Evolutionary conservation across 768 basidiomycete species (phyloP).

Genomic region (Boletellus ananas): DNA sequence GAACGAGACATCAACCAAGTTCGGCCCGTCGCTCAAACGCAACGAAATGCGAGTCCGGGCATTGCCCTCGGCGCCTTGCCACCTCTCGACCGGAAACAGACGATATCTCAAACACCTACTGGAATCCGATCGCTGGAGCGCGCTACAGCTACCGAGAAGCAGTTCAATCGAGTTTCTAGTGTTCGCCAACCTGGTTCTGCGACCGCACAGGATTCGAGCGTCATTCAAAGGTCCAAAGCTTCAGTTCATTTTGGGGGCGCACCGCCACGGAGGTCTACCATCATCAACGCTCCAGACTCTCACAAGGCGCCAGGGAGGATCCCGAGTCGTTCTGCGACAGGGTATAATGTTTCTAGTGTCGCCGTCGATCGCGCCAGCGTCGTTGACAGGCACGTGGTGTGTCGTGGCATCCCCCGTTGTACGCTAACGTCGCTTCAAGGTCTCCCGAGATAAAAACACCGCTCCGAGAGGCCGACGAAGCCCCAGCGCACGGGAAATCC

Average conservation of each 20-base stretch:
- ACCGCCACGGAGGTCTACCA: not conserved
- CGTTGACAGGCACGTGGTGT: not conserved
- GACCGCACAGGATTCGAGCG: not conserved
- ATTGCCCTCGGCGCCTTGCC: not conserved
- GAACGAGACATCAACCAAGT: not conserved
- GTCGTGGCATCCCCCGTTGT: not conserved
- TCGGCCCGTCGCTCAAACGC: not conserved
- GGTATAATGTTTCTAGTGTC: not conserved
- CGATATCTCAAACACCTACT: not conserved
- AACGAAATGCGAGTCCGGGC: not conserved
- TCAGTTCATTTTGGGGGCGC: not conserved
- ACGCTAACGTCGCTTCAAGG: not conserved
- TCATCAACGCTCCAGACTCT: not conserved
- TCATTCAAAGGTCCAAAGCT: not conserved
- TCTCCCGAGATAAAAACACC: not conserved
- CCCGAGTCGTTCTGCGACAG: not conserved
- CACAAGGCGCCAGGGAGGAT: not conserved
- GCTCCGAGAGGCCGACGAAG: not conserved
- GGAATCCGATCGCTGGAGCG: not conserved
- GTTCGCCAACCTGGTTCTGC: not conserved
- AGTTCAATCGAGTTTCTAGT: not conserved
- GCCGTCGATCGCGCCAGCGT: not conserved
- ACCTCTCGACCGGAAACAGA: not conserved
- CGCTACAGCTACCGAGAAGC: not conserved
- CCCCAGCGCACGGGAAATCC: not conserved